Evolutionary conservation across 106 monocot species (phyloP).

Genomic region (Allium sativum): DNA sequence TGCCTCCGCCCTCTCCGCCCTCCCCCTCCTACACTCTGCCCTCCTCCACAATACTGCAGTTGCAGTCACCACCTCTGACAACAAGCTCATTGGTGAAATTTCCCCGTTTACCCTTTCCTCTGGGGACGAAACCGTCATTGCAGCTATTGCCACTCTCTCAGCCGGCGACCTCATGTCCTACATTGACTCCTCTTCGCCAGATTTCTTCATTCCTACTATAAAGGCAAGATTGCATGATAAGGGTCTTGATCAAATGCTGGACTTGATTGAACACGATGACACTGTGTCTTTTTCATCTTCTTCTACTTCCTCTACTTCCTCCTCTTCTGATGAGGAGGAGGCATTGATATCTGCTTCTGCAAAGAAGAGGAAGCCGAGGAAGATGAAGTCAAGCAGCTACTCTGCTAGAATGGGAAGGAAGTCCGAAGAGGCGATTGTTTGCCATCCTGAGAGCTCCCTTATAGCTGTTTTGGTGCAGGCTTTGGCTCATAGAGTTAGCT

Average conservation of each 20-base stretch:
- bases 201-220: slow-evolving; percentile 19
- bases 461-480: slow-evolving; percentile 89
- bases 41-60: slow-evolving; percentile 30
- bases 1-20: slow-evolving; percentile 27
- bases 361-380: slow-evolving; percentile 8
- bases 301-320: slow-evolving; percentile 5
- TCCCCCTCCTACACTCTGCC: slow-evolving; percentile 39
- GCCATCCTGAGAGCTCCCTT: slow-evolving; percentile 51
- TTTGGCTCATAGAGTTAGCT: slow-evolving; percentile 58
- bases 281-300: background rate
- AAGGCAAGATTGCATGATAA: slow-evolving; percentile 29
- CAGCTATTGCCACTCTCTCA: slow-evolving; percentile 52
- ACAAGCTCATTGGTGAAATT: slow-evolving; percentile 40
- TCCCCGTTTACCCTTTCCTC: slow-evolving; percentile 33
- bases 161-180: slow-evolving; percentile 58
- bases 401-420: slow-evolving; percentile 35
- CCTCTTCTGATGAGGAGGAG: slow-evolving; percentile 14
- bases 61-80: slow-evolving; percentile 33
- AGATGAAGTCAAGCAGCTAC: slow-evolving; percentile 23
- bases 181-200: slow-evolving; percentile 36
- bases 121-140: slow-evolving; percentile 38
- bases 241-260: slow-evolving; percentile 45
- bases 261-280: slow-evolving; percentile 35
- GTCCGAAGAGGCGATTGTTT: background rate
- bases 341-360: background rate